Evolutionary conservation across 176 grass and related monocot species (phyloP).

Genomic region (Cenchrus americanus): DNA sequence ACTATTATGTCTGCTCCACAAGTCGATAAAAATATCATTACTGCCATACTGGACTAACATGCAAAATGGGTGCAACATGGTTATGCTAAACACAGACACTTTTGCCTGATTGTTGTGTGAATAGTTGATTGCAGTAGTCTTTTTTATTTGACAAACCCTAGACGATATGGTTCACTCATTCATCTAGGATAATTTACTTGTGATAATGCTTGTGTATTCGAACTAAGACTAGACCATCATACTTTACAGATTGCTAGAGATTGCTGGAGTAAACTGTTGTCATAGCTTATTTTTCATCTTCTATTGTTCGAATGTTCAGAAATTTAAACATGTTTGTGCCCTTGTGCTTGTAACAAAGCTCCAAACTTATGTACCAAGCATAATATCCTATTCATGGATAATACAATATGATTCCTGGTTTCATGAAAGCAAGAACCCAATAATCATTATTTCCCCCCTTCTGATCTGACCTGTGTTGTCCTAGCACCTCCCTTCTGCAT

Average conservation of each 20-base stretch:
- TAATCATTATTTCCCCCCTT: background rate
- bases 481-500: background rate
- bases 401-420: background rate
- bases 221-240: background rate
- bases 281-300: conserved; percentile 13
- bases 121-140: conserved; percentile 2
- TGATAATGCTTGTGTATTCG: background rate
- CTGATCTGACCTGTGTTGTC: background rate
- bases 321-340: background rate
- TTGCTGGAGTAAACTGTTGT: background rate
- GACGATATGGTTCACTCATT: background rate
- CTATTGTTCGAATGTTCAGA: background rate
- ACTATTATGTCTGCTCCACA: conserved; percentile 20
- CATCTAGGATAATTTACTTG: conserved; percentile 3
- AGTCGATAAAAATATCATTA: background rate
- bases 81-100: background rate
- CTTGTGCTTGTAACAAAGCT: background rate
- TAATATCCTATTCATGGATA: conserved; percentile 2
- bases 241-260: background rate
- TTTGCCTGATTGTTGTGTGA: conserved; percentile 10
- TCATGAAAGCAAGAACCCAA: background rate
- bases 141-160: background rate
- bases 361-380: background rate
- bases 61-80: background rate
- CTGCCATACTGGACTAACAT: background rate